phyloP scores from a whole-genome alignment of 1,284 basidiomycete species.

The Cryptococcus floricola region DNA sequence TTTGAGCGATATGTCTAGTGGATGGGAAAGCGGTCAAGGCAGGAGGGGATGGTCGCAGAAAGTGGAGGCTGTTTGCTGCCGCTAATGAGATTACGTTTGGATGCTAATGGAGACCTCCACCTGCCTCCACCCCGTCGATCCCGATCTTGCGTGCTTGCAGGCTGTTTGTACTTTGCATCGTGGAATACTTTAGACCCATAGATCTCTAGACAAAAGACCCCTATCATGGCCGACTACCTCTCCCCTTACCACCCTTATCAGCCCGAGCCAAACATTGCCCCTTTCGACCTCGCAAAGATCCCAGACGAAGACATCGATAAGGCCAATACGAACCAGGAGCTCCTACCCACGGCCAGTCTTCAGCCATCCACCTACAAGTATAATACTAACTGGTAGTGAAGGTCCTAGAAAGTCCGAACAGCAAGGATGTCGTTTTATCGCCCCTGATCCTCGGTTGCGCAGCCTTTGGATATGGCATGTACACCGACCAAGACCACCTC shows the following conservation, averaged over 20 bases:
- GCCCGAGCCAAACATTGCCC: slow-evolving; percentile 31
- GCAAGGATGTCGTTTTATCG: slow-evolving; percentile 47
- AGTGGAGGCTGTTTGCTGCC: too few species aligned
- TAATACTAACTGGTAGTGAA: neutral
- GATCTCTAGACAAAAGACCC: neutral
- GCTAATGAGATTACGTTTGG: too few species aligned
- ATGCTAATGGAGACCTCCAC: too few species aligned
- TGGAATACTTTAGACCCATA: too few species aligned
- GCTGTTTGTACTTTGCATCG: too few species aligned
- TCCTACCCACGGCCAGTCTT: slow-evolving; percentile 19
- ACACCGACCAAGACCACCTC: slow-evolving; percentile 64
- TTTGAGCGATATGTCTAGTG: too few species aligned
- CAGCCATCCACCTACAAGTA: neutral
- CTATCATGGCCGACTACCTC: slow-evolving; percentile 7
- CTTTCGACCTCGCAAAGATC: slow-evolving; percentile 15
- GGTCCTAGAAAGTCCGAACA: neutral
- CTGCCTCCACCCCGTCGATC: too few species aligned
- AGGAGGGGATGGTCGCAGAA: too few species aligned
- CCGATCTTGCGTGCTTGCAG: too few species aligned
- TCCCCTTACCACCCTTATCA: slow-evolving; percentile 33
- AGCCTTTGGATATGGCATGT: slow-evolving; percentile 64
- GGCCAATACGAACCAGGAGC: slow-evolving; percentile 17
- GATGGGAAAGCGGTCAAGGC: too few species aligned
- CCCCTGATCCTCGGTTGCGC: slow-evolving; percentile 65
- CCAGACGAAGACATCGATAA: slow-evolving; percentile 25